Percentiles rank a stretch among this genome's conserved stretches.
Conservation (phyloP, 805 yeast genomes). For the Wickerhamomyces hampshirensis region DNA sequence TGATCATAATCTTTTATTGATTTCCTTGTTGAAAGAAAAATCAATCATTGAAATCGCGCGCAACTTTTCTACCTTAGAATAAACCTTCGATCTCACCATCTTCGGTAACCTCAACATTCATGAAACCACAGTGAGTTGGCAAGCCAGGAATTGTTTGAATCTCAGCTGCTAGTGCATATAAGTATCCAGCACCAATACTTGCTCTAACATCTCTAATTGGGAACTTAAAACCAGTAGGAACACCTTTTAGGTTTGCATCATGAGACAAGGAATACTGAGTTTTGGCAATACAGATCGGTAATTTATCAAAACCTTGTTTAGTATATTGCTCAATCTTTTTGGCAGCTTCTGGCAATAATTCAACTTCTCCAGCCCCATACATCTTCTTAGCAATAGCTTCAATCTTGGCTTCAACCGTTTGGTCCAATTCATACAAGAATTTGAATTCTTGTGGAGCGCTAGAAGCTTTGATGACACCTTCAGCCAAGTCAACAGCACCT, state of each 20-base stretch:
- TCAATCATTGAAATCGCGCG: not conserved
- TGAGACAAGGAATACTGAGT: conserved; percentile 96
- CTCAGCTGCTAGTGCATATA: conserved; percentile 95
- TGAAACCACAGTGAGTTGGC: conserved; percentile 93
- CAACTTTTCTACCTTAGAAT: conserved; percentile 50
- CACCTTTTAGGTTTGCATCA: conserved; percentile 90
- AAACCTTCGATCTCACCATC: conserved; percentile 94
- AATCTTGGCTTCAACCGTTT: conserved; percentile 76
- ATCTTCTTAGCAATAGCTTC: conserved; percentile 74
- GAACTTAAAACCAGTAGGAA: conserved; percentile 88
- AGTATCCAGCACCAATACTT: conserved; percentile 93
- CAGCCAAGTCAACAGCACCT: conserved; percentile 82
- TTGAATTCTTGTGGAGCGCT: conserved; percentile 44
- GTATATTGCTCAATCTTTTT: conserved; percentile 78
- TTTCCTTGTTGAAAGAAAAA: not conserved
- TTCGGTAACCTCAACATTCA: conserved; percentile 89
- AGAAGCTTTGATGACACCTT: conserved; percentile 75
- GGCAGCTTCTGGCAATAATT: conserved; percentile 76
- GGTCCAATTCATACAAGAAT: conserved; percentile 65
- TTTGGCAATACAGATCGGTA: conserved; percentile 96
- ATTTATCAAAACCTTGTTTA: conserved; percentile 79
- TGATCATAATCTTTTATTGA: not conserved
- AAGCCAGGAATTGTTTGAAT: conserved; percentile 97
- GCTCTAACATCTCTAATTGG: conserved; percentile 94
- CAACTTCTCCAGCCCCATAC: conserved; percentile 90